phyloP scores from a whole-genome alignment of 441 rosid species.

The Aquilaria agallochum region DNA sequence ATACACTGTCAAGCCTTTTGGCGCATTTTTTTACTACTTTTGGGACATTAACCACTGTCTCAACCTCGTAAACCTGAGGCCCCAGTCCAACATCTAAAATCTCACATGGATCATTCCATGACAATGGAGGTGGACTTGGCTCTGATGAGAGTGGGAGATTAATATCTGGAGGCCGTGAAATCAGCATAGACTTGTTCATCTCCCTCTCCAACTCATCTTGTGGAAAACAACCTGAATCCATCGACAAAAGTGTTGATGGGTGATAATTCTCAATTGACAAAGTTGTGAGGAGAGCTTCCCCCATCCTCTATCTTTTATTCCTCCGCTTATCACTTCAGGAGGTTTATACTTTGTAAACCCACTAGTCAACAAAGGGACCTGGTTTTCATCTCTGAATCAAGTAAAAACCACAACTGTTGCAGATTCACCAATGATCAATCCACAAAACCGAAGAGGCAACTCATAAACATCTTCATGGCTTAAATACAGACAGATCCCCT shows the following conservation, averaged over 20 bases:
- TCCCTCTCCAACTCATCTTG: conserved; percentile 82
- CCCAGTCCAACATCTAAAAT: conserved; percentile 67
- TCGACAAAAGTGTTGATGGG: conserved; percentile 80
- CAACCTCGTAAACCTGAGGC: conserved; percentile 67
- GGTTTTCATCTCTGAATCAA: conserved; percentile 18
- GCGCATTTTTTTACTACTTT: conserved; percentile 66
- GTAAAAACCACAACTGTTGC: conserved; percentile 10
- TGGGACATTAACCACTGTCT: conserved; percentile 52
- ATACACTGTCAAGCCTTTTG: conserved; percentile 77
- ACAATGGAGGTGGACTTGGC: conserved; percentile 55
- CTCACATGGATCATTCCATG: conserved; percentile 74
- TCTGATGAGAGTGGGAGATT: conserved; percentile 78
- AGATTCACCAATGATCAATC: conserved; percentile 42
- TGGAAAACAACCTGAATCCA: conserved; percentile 71
- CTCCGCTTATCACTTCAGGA: conserved; percentile 8
- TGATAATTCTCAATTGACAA: conserved; percentile 82
- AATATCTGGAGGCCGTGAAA: conserved; percentile 74
- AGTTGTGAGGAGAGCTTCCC: conserved; percentile 58
- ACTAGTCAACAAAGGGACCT: conserved; percentile 18
- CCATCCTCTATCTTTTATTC: conserved; percentile 33
- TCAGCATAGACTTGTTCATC: conserved; percentile 47
- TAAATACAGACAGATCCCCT: conserved; percentile 32
- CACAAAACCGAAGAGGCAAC: conserved; percentile 73
- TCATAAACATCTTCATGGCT: conserved; percentile 62
- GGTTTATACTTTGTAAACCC: conserved; percentile 17